Evolutionary conservation across 129 eudicot genomes (phyloP), one percentile per base, ranked within the genome.

Genomic region (Lactuca saligna): DNA sequence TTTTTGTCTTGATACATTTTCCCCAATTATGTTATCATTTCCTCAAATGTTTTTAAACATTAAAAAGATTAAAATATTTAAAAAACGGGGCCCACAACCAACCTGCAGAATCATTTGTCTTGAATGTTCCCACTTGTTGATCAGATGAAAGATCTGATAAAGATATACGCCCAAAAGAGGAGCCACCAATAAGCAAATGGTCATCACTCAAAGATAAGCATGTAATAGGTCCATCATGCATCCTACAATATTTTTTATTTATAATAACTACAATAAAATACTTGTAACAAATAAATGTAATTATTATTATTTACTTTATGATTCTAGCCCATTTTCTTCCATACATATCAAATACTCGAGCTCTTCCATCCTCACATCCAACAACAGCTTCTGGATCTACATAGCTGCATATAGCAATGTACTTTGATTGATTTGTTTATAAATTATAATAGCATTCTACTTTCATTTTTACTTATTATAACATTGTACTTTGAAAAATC

Each of bases 291-390:
- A 46, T 46, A 46, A 46, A 46, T 6, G 6, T 6, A 3, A 8
- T 8, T 3, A 46, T 8, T 3, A 46, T 2, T 46, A 46, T 42
- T 9, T 8, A 8, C 13, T 87, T 86, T 65, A 92, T 70, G 64
- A 92, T 92, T 74, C 83, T 88, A 62, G 98, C 84, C 82, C 96
- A 86, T 54, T 74, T 92, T 76, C 86, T 80, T 74, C 96, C 80
- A 85, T 92, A 92, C 96, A 92, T 88, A 79, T 92, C 98, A 82
- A 92, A 88, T 57, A 92, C 81, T 65, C 96, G 87, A 17, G 80
- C 96, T 73, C 85, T 88, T 48, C 98, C 96, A 61, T 92, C 98
- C 66, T 84, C 87, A 53, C 94, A 82, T 61, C 98, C 98, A 58
- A 92, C 89, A 46, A 82, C 83, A 57, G 98, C 98, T 65, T 84